Conservation (phyloP, 2,329 filamentous ascomycete species). For the Colletotrichum sp. region DNA sequence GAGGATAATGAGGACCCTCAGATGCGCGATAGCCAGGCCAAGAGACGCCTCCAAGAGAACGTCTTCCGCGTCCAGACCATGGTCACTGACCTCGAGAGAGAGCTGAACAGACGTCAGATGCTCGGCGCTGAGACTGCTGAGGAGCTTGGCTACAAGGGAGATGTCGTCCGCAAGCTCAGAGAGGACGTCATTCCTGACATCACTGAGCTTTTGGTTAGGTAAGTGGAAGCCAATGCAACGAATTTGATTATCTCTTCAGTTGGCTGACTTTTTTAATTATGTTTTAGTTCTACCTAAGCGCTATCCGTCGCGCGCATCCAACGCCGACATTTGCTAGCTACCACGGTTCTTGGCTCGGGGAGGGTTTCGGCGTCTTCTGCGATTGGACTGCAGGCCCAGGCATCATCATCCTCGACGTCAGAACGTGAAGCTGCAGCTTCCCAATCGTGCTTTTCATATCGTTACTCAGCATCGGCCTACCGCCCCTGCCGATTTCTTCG, state of each 20-base stretch:
- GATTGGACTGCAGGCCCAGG: neutral
- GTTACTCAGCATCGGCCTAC: neutral
- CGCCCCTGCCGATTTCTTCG: neutral
- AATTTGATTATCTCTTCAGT: neutral
- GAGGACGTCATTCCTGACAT: neutral
- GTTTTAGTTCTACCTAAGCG: neutral
- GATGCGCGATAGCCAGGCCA: neutral
- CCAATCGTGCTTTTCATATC: neutral
- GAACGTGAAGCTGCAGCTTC: neutral
- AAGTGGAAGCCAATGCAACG: neutral
- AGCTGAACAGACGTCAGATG: neutral
- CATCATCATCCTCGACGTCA: neutral
- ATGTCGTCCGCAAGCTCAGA: neutral
- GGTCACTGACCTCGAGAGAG: neutral
- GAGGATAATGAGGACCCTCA: neutral
- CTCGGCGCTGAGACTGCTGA: neutral
- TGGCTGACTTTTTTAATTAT: neutral
- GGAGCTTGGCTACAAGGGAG: neutral
- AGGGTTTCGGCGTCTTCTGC: neutral
- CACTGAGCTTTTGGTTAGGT: neutral
- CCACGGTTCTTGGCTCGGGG: neutral
- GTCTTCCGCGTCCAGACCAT: neutral
- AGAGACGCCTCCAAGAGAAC: neutral
- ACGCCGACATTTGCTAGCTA: neutral
- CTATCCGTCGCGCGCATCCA: neutral